Evolutionary conservation across 2,329 filamentous ascomycete genomes (phyloP), one percentile per base, ranked within the genome.

Genomic region (Lizonia empirigonia): DNA sequence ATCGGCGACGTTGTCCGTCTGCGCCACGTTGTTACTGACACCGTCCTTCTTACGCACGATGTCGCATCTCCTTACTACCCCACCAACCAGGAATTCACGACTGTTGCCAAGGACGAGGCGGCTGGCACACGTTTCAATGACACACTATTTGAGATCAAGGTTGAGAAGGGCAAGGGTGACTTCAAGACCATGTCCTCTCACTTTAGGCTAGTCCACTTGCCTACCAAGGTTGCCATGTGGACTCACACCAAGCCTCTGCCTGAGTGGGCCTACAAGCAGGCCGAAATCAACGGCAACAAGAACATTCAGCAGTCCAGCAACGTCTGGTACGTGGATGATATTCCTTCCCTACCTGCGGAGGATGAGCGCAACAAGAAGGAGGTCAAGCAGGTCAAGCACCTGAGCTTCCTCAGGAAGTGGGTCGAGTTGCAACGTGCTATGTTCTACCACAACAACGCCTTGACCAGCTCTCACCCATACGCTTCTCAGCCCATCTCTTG

Each of bases 231-330:
- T 41, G 93, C 94, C 60, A 96, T 99, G 93, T 99, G 94, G 94
- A 99, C 94, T 22, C 93, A 97, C 74, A 89, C 89, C 27, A 94
- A 86, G 53, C 90, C 94, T 40, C 84, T 99, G n/a, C 94, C 94
- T 4, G 94, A 99, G 4, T 99, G 94, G 94, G 94, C 83, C 20
- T 93, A 89, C 79, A 94, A 95, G 74, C 94, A 99, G 75, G 93
- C 96, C 68, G 94, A 99, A 74, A 97, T 99, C 80, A 99, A 99
- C 74, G 94, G 94, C 53, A 99, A 99, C 82, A 99, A 99, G 84
- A 95, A 96, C 71, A 79, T 95, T 45, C 81, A 86, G 22, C 89
- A 93, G 56, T 87, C 88, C 70, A 96, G 91, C 72, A 99, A 99
- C 72, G 82, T 96, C 56, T 99, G 94, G 94, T 87, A 89, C 63